phyloP scores from a whole-genome alignment of 129 eudicot species.

The Lactuca saligna region DNA sequence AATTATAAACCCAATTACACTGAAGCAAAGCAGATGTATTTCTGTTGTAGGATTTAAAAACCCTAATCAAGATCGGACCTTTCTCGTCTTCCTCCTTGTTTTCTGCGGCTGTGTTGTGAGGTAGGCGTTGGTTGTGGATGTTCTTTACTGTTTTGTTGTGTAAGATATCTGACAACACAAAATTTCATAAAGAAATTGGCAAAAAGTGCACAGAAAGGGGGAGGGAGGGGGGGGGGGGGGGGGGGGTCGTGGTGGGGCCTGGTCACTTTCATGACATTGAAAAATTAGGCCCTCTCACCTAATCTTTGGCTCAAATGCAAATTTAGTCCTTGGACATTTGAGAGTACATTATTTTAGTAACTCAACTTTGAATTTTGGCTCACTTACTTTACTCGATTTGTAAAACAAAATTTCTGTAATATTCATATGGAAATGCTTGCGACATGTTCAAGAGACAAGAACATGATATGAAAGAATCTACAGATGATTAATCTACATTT shows the following conservation, averaged over 20 bases:
- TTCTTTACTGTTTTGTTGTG: slow-evolving; percentile 32
- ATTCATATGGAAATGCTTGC: not conserved
- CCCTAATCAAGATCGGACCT: slow-evolving; percentile 8
- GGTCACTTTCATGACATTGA: slow-evolving; percentile 33
- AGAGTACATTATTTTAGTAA: slow-evolving; percentile 7
- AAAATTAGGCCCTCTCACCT: slow-evolving; percentile 27
- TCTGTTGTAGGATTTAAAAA: slow-evolving; percentile 4
- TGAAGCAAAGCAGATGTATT: slow-evolving; percentile 4
- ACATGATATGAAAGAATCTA: not conserved
- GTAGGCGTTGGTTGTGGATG: slow-evolving; percentile 32
- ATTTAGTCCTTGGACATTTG: slow-evolving; percentile 25
- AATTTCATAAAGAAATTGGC: slow-evolving; percentile 29
- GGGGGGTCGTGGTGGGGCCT: slow-evolving; percentile 33
- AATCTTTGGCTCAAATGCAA: slow-evolving; percentile 27
- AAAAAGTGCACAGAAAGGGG: slow-evolving; percentile 32
- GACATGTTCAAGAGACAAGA: too few relatives aligned
- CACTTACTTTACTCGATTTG: not conserved
- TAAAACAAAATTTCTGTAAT: too few relatives aligned
- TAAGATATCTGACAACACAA: slow-evolving; percentile 30
- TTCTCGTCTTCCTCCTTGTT: slow-evolving; percentile 10
- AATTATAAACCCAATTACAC: not conserved
- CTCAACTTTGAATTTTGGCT: not conserved
- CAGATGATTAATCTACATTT: not conserved
- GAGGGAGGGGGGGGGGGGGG: slow-evolving; percentile 8
- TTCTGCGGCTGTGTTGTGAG: slow-evolving; percentile 28